Evolutionary conservation across 768 basidiomycete genomes (phyloP).

Genomic region (Mycena venus): DNA sequence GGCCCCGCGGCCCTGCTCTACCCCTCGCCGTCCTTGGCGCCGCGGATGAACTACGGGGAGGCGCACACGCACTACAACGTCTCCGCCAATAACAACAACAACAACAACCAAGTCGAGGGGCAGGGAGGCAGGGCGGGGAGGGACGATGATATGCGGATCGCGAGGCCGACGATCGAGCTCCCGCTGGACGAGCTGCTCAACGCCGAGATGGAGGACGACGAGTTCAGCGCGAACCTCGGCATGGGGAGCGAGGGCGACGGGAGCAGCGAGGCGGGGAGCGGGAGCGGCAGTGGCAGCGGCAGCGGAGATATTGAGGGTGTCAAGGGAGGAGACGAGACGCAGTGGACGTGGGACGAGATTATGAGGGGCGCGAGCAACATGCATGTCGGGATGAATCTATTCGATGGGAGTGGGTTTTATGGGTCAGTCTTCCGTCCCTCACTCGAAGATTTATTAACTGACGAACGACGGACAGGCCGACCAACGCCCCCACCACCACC

Average conservation of each 20-base stretch:
- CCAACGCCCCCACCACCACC: no score
- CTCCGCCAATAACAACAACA: constrained; percentile 60
- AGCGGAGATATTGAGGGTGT: neutral
- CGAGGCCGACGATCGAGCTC: constrained; percentile 87
- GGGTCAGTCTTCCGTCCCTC: neutral
- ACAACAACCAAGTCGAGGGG: constrained; percentile 36
- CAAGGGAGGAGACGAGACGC: neutral
- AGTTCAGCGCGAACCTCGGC: neutral
- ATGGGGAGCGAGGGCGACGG: neutral
- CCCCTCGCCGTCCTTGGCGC: constrained; percentile 76
- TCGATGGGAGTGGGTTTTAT: neutral
- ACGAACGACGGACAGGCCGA: no score
- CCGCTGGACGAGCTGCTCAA: constrained; percentile 87
- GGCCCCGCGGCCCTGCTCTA: constrained; percentile 83
- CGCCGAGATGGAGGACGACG: constrained; percentile 50
- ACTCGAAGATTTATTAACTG: no score
- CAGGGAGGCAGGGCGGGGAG: neutral
- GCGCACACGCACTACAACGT: constrained; percentile 59
- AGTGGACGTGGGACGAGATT: constrained; percentile 29
- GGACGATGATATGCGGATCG: constrained; percentile 52
- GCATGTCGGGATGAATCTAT: no score
- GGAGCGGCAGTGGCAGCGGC: neutral
- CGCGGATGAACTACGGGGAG: constrained; percentile 83
- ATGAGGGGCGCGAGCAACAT: constrained; percentile 16
- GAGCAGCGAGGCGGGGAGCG: no score